Percentiles rank a stretch among this genome's conserved stretches.
phyloP scores from a whole-genome alignment of 371 early-diverging fungal species.

The Conidiobolus incongruus region DNA sequence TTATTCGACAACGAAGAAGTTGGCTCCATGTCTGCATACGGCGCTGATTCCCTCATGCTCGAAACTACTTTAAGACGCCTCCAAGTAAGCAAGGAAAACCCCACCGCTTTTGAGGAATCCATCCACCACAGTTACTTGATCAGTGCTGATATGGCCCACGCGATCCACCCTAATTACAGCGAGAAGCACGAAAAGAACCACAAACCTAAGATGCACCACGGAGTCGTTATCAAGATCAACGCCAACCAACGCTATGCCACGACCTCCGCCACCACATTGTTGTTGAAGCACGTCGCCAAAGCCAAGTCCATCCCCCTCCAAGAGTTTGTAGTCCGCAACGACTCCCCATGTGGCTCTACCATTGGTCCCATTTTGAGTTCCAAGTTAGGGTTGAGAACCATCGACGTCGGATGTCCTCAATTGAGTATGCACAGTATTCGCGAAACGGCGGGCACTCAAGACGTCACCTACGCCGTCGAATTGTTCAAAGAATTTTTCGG shows the following conservation, averaged over 20 bases:
- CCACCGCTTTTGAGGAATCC: constrained; percentile 64
- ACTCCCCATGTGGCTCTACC: constrained; percentile 82
- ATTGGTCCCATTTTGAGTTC: constrained; percentile 92
- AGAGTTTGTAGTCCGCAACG: constrained; percentile 89
- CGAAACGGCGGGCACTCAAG: constrained; percentile 79
- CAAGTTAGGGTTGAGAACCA: constrained; percentile 82
- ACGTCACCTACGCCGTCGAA: constrained; percentile 58
- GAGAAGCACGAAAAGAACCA: constrained; percentile 83
- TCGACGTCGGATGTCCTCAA: constrained; percentile 92
- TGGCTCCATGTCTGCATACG: constrained; percentile 86
- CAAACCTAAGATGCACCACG: constrained; percentile 76
- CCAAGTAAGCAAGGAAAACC: too few relatives aligned
- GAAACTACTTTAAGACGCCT: constrained; percentile 41
- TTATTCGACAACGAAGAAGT: constrained; percentile 97
- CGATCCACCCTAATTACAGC: constrained; percentile 72
- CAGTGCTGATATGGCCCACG: constrained; percentile 88
- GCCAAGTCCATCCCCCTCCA: constrained; percentile 61
- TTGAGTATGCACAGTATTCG: constrained; percentile 92
- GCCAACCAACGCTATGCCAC: constrained; percentile 95
- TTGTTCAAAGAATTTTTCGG: constrained; percentile 51
- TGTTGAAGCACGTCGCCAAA: constrained; percentile 60
- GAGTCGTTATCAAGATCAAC: constrained; percentile 86
- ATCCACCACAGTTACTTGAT: constrained; percentile 69
- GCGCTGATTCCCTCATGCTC: constrained; percentile 80
- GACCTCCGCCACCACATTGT: constrained; percentile 59